Evolutionary conservation across 257 asterid species (phyloP).

Genomic region (Ophiorrhiza pumila): DNA sequence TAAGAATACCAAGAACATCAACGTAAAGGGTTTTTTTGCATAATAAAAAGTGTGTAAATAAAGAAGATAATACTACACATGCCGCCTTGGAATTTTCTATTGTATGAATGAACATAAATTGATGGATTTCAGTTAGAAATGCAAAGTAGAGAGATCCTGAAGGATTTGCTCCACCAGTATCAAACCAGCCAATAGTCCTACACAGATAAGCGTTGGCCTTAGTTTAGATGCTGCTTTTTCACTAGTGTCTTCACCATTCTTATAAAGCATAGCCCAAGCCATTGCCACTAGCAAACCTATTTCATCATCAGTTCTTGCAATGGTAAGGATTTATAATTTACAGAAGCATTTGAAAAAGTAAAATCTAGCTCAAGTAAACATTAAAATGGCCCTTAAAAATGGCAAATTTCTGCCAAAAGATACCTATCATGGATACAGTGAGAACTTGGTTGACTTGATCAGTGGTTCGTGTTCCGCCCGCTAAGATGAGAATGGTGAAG

Average conservation of each 20-base stretch:
- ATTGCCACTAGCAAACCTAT: slow-evolving; percentile 62
- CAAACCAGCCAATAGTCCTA: slow-evolving; percentile 57
- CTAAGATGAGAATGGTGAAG: slow-evolving; percentile 50
- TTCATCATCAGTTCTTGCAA: slow-evolving; percentile 16
- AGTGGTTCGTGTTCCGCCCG: slow-evolving; percentile 64
- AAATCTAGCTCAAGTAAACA: neutral
- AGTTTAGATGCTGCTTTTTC: slow-evolving; percentile 33
- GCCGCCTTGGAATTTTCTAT: neutral
- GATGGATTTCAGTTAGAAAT: slow-evolving; percentile 12
- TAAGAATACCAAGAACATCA: no score
- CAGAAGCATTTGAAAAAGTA: neutral
- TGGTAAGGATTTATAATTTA: neutral
- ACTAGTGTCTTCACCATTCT: slow-evolving; percentile 22
- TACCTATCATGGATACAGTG: slow-evolving; percentile 75
- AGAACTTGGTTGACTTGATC: slow-evolving; percentile 78
- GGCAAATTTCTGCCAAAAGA: neutral
- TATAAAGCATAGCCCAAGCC: slow-evolving; percentile 71
- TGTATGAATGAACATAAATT: neutral
- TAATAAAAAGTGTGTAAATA: neutral
- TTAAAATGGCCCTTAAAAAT: neutral
- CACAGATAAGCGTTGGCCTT: slow-evolving; percentile 46
- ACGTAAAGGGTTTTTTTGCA: no score
- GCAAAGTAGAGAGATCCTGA: slow-evolving; percentile 52
- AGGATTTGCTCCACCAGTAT: slow-evolving; percentile 56
- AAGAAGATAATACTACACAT: neutral